Evolutionary conservation across 805 yeast genomes (phyloP).

Genomic region (Metschnikowia henanensis): DNA sequence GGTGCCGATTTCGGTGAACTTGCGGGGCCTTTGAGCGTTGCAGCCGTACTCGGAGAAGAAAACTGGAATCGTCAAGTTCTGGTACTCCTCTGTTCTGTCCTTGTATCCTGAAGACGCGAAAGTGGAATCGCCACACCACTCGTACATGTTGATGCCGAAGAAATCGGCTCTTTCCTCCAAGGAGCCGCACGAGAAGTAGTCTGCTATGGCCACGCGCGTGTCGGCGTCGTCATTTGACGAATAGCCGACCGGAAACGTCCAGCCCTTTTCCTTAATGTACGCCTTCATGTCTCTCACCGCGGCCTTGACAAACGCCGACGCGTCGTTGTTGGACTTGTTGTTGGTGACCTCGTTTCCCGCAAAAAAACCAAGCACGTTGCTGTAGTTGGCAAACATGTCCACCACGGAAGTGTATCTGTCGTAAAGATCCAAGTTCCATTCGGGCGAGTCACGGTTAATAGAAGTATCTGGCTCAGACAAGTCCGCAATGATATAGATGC

Average conservation of each 20-base stretch:
- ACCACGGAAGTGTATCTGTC: slow-evolving; percentile 80
- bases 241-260: slow-evolving; percentile 87
- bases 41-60: slow-evolving; percentile 93
- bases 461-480: slow-evolving; percentile 71
- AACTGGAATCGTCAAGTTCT: slow-evolving; percentile 72
- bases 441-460: slow-evolving; percentile 73
- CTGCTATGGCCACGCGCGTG: slow-evolving; percentile 77
- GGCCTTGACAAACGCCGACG: slow-evolving; percentile 95
- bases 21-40: slow-evolving; percentile 70
- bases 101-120: slow-evolving; percentile 65
- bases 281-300: slow-evolving; percentile 87
- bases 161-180: slow-evolving; percentile 65
- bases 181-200: slow-evolving; percentile 83
- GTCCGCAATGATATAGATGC: slow-evolving; percentile 45
- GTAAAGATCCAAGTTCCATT: slow-evolving; percentile 72
- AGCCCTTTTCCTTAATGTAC: slow-evolving; percentile 58
- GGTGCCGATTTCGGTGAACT: slow-evolving; percentile 72
- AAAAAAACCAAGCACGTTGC: slow-evolving; percentile 88
- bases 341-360: slow-evolving; percentile 98
- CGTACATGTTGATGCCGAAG: slow-evolving; percentile 85
- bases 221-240: slow-evolving; percentile 87
- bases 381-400: slow-evolving; percentile 73
- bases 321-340: slow-evolving; percentile 76
- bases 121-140: slow-evolving; percentile 75
- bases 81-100: slow-evolving; percentile 69